Evolutionary conservation across 169 alveolate species (phyloP), one percentile per base, ranked within the genome.

Genomic region (Plasmodium ovale): DNA sequence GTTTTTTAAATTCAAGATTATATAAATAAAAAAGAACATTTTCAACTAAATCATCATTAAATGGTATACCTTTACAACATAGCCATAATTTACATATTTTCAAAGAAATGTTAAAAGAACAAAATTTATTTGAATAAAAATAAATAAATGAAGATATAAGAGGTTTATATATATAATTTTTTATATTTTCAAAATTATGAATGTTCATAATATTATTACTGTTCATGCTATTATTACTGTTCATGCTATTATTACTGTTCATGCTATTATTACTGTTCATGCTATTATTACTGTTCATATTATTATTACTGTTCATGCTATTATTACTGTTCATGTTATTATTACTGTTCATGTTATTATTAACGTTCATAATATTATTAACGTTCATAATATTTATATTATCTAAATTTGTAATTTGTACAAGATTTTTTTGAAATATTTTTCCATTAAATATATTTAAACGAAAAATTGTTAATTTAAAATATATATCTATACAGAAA

Each of bases 81-180:
- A 19, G 39, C 88, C 88, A 74, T 6, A 74, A 51, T 33, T 74
- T 74, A 16, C 88, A 74, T 51, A 74, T 74, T 49, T 74, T 74
- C 3, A 74, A 27, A 0, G 88, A 39, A 9, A 60, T 25, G 7
- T 74, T 72, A n/a, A 74, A 74, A 49, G 88, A 58, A 0, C 27
- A 16, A 62, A 74, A 74, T 74, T 74, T 74, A 7, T 60, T 74
- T 7, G 72, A 7, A 25, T 74, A 74, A 53, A 23, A 59, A 74
- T 39, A 74, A 51, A 74, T 49, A 42, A 59, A 74, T 0, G 88
- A 74, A 1, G 88, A 74, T 14, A 74, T 64, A 6, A 74, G 7
- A 49, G 88, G 88, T 59, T 59, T 74, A 25, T 58, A 74, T 3
- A 59, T 39, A 59, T 19, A 59, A 10, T 59, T 58, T 49, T 19